Evolutionary conservation across 2,329 filamentous ascomycete genomes (phyloP), one percentile per base, ranked within the genome.

Genomic region (Alternaria viburni): DNA sequence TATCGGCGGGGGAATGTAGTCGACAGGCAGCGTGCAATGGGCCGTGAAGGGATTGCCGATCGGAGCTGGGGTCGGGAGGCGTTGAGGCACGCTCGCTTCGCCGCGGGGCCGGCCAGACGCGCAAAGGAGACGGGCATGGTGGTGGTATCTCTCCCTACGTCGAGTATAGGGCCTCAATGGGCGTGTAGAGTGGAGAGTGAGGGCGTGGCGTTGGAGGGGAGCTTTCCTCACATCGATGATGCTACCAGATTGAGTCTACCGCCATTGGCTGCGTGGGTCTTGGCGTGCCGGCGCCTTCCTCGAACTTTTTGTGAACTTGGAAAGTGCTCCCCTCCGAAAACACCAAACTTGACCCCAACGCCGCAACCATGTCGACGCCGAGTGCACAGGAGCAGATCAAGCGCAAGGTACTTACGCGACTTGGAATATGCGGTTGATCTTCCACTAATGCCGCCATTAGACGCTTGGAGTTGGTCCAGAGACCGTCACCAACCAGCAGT

Each of bases 381-480:
- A 77, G 61, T 57, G 70, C 75, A 69, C 87, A 87, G 67, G 88
- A 90, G 80, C 80, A 88, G 59, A 85, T 88, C 70, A 82, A 83
- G 73, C 87, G 91, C 67, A 90, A 87, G 80, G 89, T 89, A 80
- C 67, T 81, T 69, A 28, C 49, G 73, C 72, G 68, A 75, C 54
- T 32, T 15, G 8, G 9, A 30, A 10, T 62, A 6, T 54, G 10
- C 4, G 7, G 5, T 5, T 47, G 28, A 43, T 7, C n/a, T n/a
- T 9, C 15, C 45, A 28, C 72, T 68, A 41, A 68, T 47, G 43
- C 57, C 63, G 67, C 15, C 61, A 54, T 55, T 73, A 97, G 92
- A 91, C 92, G 72, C 90, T 99, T 75, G 89, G 90, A 72, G 90
- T 99, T 82, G 93, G 96, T 80, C 85, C 89, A 71, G 96, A 99